phyloP scores from a whole-genome alignment of 805 yeast species.

The Teunomyces stri region DNA sequence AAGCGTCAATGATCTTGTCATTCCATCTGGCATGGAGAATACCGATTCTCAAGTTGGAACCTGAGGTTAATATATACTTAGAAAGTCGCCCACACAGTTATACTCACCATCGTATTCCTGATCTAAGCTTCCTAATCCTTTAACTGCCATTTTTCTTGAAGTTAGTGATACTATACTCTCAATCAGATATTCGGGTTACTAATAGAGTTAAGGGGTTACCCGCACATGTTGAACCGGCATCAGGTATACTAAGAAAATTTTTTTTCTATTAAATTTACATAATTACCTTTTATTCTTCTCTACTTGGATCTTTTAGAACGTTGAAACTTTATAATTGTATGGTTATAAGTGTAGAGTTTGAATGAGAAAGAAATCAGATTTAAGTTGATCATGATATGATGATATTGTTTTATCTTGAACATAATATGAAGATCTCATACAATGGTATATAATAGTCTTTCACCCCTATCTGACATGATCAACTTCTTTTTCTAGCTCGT shows the following conservation, averaged over 20 bases:
- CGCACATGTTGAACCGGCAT: not conserved
- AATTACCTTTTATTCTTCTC: not conserved
- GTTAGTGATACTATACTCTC: not conserved
- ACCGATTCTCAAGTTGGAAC: conserved; percentile 66
- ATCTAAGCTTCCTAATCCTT: conserved; percentile 77
- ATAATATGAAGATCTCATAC: conserved; percentile 6
- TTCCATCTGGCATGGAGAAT: conserved; percentile 98
- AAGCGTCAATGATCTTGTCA: conserved; percentile 65
- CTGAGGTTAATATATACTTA: not conserved
- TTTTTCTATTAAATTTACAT: not conserved
- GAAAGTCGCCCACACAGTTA: not conserved
- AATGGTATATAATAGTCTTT: conserved; percentile 54
- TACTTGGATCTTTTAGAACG: not conserved
- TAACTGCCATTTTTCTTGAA: conserved; percentile 58
- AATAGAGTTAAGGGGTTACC: not conserved
- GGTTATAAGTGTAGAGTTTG: conserved; percentile 1
- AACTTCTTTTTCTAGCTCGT: not conserved
- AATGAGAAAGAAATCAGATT: not conserved
- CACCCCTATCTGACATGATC: conserved; percentile 84
- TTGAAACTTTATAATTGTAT: not conserved
- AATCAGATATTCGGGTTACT: not conserved
- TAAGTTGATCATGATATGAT: conserved; percentile 4
- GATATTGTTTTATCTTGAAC: conserved; percentile 7
- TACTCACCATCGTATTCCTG: conserved; percentile 60
- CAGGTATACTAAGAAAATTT: not conserved